These are phyloP conservation scores for Beta vulgaris DNA, from an alignment of 148 eudicot genomes.

Conservation along the genomic window DNA sequence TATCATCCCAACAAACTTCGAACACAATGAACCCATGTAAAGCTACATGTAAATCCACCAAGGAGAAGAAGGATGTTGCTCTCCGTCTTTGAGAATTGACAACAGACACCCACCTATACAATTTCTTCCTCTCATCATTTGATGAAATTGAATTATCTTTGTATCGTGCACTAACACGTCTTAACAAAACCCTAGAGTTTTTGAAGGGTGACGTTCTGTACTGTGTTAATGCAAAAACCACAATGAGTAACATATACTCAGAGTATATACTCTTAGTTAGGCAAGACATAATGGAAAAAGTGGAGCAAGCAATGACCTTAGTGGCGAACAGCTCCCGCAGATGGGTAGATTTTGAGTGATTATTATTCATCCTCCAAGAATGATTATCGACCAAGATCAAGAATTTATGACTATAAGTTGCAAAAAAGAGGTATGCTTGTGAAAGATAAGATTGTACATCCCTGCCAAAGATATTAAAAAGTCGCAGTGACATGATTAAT, in stretches of 20 bases:
- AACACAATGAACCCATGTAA: slow-evolving; percentile 90
- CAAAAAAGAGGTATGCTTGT: slow-evolving; percentile 73
- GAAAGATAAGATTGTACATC: slow-evolving; percentile 97
- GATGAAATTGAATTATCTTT: slow-evolving; percentile 36
- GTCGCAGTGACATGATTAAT: neutral
- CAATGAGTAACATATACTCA: slow-evolving; percentile 15
- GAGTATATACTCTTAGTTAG: no score
- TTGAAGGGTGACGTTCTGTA: slow-evolving; percentile 92
- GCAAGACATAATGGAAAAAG: no score
- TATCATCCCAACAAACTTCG: slow-evolving; percentile 78
- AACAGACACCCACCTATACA: slow-evolving; percentile 55
- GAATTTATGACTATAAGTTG: slow-evolving; percentile 61
- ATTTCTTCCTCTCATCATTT: slow-evolving; percentile 31
- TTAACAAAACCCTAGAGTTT: slow-evolving; percentile 56
- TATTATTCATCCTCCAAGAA: slow-evolving; percentile 67
- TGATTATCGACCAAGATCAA: slow-evolving; percentile 85
- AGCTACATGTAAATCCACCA: slow-evolving; percentile 68
- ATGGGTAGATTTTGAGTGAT: slow-evolving; percentile 47
- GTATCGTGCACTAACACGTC: slow-evolving; percentile 35
- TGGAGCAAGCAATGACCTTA: slow-evolving; percentile 63
- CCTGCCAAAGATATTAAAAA: slow-evolving; percentile 40
- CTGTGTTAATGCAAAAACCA: slow-evolving; percentile 38
- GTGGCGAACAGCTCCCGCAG: slow-evolving; percentile 87
- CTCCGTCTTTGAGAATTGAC: slow-evolving; percentile 56
- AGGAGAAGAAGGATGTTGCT: slow-evolving; percentile 57